Base-by-base conservation (phyloP, 2,329 filamentous ascomycete species). In the Esteya vermicola region DNA sequence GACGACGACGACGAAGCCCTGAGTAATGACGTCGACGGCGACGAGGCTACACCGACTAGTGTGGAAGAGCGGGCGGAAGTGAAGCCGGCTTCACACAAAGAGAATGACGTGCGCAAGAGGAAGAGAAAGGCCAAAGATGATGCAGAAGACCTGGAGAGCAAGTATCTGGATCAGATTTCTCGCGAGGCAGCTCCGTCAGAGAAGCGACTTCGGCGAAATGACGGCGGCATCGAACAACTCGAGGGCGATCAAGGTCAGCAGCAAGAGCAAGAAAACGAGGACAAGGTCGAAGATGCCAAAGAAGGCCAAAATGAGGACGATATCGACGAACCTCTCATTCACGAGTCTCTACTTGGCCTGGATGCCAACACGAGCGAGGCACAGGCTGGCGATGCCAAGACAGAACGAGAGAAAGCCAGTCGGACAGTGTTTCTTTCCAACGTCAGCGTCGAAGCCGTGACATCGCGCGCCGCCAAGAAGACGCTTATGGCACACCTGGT, bases 391-490 rank as follows among this genome's bases (percentile, higher is more conserved):
- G 76, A 68, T 57, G 63, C 50, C 35, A 62, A 65, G 19, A 83
- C n/a, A 10, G 36, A 42, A 13, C 28, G 25, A n/a, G 42, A 93
- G 47, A 52, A 93, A 63, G 83, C 89, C 9, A 74, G 75, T 43
- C 81, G 91, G 42, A 98, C 91, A 7, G 77, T 96, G 32, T 98
- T 96, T 61, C 66, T 98, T 12, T 82, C 83, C 52, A 98, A 98
- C 53, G 85, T 98, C 34, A 86, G 86, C 13, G 79, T 73, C 19
- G 68, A 80, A 39, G 85, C 85, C 32, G 85, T 96, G 52, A 82
- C 77, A 36, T 86, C 82, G 22, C 93, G 93, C 54, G 61, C 77
- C 3, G 80, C 78, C 26, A 86, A 85, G 62, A 93, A 85, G 64
- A 70, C 71, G 3, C 71, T 95, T 23, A 64, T 85, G 48, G 65